Evolutionary conservation across 2,329 filamentous ascomycete species (phyloP), one percentile per base, ranked within the genome.

Genomic region (Exophiala viscosa): DNA sequence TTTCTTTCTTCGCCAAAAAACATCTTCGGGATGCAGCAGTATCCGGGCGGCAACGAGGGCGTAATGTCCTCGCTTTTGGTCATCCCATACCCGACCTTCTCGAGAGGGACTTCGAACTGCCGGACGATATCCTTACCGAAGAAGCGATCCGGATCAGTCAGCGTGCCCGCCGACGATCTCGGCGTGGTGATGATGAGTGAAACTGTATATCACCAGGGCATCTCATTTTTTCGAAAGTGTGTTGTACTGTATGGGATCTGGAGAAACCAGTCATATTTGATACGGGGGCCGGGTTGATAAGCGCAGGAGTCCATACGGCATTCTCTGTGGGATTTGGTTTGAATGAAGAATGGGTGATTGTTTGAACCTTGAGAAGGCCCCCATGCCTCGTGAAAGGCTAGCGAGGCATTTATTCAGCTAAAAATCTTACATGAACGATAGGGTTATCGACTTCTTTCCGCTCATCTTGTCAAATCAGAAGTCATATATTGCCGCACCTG

Each of bases 1-100:
- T 76, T n/a, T 95, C 89, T 0, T 96, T 96, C 73, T 97, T 90
- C 67, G 70, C 79, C 14, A 90, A 93, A 70, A 83, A 80, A 18
- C 85, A 95, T 65, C 79, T 92, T 55, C 85, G 92, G 20, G 88
- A 90, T 17, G 82, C 84, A 5, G 90, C 91, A 8, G 70, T 96
- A n/a, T 86, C 83, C 56, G 84, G 83, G 60, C 77, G 82, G 44
- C 80, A 90, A 32, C 83, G 88, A 47, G 82, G 83, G 39, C 79
- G 89, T 45, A 87, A 80, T 46, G 77, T 85, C 13, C 76, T 86
- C 43, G 92, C 91, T 3, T 97, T 93, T 79, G 92, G 92, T 0
- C 81, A 86, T 20, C 80, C 87, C 0, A 70, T 97, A 15, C 91
- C 91, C 1, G 88, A 95, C 11, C 74, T 86, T 52, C 67, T 74